Base-by-base conservation (phyloP, 2,329 filamentous ascomycete species). In the Cladosporium sp. region DNA sequence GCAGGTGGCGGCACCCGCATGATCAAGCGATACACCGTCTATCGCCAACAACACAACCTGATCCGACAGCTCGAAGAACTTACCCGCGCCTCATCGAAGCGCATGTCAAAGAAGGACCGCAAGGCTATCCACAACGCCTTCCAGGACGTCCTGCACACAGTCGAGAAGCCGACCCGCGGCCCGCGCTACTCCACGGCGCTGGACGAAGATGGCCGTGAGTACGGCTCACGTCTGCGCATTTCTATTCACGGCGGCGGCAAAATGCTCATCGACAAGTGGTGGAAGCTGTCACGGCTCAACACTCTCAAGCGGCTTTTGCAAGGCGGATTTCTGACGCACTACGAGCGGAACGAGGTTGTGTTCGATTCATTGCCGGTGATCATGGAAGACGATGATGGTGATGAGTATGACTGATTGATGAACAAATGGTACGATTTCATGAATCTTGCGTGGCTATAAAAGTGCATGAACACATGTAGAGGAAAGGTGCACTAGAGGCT, bases 211-310 rank as follows among this genome's bases (percentile, higher is more conserved):
- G 81, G 81, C 22, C 73, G 73, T 19, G 74, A 77, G 45, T 83
- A 83, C 56, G 84, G 84, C 5, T 83, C 78, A 54, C 76, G 83
- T 53, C 73, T 86, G 70, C 78, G 72, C 9, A 74, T 88, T 37
- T 77, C 78, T 52, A 79, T 87, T 52, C 74, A 78, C 49, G 74
- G 75, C 18, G 77, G 76, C 43, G 79, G 81, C 2, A 75, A 78
- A 49, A 79, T 87, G 73, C 77, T 73, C 46, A 81, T 88, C 46
- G 83, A 88, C 66, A 78, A 79, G 58, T 89, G 85, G 85, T 88
- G 85, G 85, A 88, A 88, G 68, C 72, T 86, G 60, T 75, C 82
- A 59, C 74, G 84, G 31, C 68, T 87, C 46, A 80, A 83, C 55
- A 77, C 78, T 3, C 68, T 88, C 49, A 77, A 81, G 62, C 70